Evolutionary conservation across 768 basidiomycete genomes (phyloP), one percentile per base, ranked within the genome.

Genomic region (Mycena floridula): DNA sequence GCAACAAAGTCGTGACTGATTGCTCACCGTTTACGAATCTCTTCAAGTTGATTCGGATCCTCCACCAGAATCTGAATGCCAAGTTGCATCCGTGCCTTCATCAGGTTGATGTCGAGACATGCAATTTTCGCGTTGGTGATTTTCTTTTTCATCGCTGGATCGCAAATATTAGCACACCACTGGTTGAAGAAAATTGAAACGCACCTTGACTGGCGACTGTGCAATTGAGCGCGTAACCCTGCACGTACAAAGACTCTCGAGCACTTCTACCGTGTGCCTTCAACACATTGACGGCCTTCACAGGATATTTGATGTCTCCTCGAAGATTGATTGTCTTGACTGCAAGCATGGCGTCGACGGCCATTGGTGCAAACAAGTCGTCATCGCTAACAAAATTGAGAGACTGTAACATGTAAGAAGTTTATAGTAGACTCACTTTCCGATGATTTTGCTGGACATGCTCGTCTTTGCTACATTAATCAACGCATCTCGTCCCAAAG

Each of bases 401-500:
- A 18, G 28, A n/a, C n/a, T n/a, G n/a, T n/a, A 12, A 44, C 21
- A 42, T n/a, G 36, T n/a, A 16, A 21, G 18, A 11, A 39, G 21
- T 18, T 18, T 39, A 32, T n/a, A 23, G 49, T 16, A n/a, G 7
- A 77, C 89, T 64, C 65, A 97, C 96, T 81, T 87, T 62, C 90
- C 88, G 54, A 99, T 92, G 64, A 99, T 91, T 70, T 99, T 99
- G 63, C 94, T 97, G 54, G 91, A 82, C 96, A 99, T 98, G 51
- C 85, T 90, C 23, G 96, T 99, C 74, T 94, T 98, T 37, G 96
- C 96, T 22, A 89, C 87, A 67, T 96, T 99, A 63, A 98, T 71
- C 60, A 99, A 66, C 22, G 91, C 90, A 25, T 96, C 94, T 53
- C 84, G 74, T 26, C 94, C 95, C n/a, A 99, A 72, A 36, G 79